Conservation (phyloP, 441 rosid species). For the Populus hybrid region DNA sequence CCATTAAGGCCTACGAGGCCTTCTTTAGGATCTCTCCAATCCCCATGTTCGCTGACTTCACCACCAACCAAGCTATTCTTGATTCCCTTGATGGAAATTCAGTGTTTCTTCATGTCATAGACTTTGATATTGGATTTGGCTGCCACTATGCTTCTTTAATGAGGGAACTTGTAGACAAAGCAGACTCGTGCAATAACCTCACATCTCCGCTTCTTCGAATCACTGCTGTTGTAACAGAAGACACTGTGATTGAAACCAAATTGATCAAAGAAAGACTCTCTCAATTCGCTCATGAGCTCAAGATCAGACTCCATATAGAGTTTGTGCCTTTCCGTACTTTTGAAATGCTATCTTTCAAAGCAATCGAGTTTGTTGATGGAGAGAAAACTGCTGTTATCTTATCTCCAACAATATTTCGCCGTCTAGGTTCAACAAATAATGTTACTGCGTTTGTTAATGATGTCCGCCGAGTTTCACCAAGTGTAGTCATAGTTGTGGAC, state of each 20-base stretch:
- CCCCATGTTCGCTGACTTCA: slow-evolving; percentile 86
- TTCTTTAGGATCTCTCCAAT: slow-evolving; percentile 77
- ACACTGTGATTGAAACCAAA: slow-evolving; percentile 56
- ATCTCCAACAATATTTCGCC: slow-evolving; percentile 62
- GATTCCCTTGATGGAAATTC: slow-evolving; percentile 58
- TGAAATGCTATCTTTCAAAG: slow-evolving; percentile 69
- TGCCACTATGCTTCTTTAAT: slow-evolving; percentile 91
- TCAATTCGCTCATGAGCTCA: slow-evolving; percentile 78
- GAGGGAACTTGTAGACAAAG: slow-evolving; percentile 64
- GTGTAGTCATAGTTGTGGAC: slow-evolving; percentile 64
- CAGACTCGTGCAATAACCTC: slow-evolving; percentile 19
- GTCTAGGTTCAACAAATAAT: slow-evolving; percentile 38
- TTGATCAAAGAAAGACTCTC: slow-evolving; percentile 66
- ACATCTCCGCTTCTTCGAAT: slow-evolving; percentile 52
- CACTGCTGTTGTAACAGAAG: slow-evolving; percentile 78
- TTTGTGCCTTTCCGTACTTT: slow-evolving; percentile 63
- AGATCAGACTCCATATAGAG: slow-evolving; percentile 68
- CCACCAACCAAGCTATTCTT: slow-evolving; percentile 76
- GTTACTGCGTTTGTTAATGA: slow-evolving; percentile 46
- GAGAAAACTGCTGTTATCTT: slow-evolving; percentile 62
- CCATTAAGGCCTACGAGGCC: slow-evolving; percentile 61
- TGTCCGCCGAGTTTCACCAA: slow-evolving; percentile 51
- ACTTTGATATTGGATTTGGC: slow-evolving; percentile 92
- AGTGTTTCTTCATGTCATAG: slow-evolving; percentile 69
- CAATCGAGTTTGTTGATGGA: slow-evolving; percentile 64